Conservation (phyloP, 2,329 filamentous ascomycete genomes). For the Xylariaceae sp. region DNA sequence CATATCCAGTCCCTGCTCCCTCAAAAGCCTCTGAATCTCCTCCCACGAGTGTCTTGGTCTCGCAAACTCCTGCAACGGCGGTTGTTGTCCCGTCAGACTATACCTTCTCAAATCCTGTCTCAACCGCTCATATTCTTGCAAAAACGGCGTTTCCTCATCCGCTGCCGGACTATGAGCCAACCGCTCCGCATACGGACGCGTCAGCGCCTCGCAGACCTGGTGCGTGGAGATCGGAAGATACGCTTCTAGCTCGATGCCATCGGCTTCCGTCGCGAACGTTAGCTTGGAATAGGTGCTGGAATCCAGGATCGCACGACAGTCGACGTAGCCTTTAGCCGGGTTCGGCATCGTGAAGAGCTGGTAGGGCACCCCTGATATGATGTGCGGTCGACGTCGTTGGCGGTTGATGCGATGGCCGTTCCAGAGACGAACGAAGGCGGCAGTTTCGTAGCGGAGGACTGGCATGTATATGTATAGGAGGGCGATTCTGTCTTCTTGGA, state of each 20-base stretch:
- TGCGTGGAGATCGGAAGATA: neutral
- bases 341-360: neutral
- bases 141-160: neutral
- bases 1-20: neutral
- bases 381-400: neutral
- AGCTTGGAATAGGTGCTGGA: neutral
- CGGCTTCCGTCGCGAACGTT: neutral
- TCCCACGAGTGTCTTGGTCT: neutral
- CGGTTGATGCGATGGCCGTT: neutral
- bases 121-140: neutral
- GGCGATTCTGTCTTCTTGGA: neutral
- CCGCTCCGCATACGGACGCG: neutral
- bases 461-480: neutral
- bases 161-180: neutral
- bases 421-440: neutral
- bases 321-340: neutral
- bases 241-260: neutral
- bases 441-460: neutral
- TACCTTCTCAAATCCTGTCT: neutral
- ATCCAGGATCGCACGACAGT: neutral
- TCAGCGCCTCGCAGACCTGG: neutral
- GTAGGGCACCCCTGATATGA: neutral
- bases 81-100: neutral
- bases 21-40: neutral
- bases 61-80: neutral